A percentile compares a stretch with the other conserved stretches of the same genome.
These are phyloP conservation scores for Lachnellula hyalina DNA, from an alignment of 2,329 filamentous ascomycete genomes.

Conservation along the genomic window DNA sequence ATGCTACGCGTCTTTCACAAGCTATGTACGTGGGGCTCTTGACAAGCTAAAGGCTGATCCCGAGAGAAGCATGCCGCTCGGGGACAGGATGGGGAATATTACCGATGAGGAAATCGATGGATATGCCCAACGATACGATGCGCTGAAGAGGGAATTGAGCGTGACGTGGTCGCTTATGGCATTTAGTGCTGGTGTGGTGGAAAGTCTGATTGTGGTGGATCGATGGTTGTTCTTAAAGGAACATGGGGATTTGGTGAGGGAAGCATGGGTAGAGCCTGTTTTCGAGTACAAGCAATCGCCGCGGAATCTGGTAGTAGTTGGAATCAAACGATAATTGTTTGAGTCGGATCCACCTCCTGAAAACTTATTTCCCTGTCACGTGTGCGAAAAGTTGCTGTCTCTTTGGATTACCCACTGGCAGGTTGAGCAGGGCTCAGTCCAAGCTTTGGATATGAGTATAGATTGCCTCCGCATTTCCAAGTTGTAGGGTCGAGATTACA, in stretches of 20 bases:
- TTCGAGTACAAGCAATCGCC: conserved; percentile 86
- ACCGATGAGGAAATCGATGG: conserved; percentile 68
- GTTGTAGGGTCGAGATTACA: no score
- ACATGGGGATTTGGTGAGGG: conserved; percentile 61
- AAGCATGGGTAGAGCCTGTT: conserved; percentile 87
- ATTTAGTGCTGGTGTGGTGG: conserved; percentile 82
- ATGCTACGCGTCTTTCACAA: conserved; percentile 68
- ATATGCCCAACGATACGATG: conserved; percentile 62
- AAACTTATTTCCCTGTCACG: no score
- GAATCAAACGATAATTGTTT: conserved; percentile 55
- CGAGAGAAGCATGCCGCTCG: conserved; percentile 55
- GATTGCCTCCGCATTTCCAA: no score
- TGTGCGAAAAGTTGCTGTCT: no score
- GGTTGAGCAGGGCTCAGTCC: no score
- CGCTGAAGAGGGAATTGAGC: conserved; percentile 73
- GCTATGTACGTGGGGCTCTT: conserved; percentile 77
- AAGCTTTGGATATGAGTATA: no score
- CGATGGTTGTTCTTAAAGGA: conserved; percentile 83
- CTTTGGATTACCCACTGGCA: no score
- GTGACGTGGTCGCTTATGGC: conserved; percentile 95
- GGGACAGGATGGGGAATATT: conserved; percentile 59
- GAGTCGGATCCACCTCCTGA: background rate
- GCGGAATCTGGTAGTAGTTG: conserved; percentile 87
- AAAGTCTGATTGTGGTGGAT: conserved; percentile 86
- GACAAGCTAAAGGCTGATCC: conserved; percentile 63